Evolutionary conservation across 2,329 filamentous ascomycete genomes (phyloP), one percentile per base, ranked within the genome.

Genomic region (Stachybotrys echinatus): DNA sequence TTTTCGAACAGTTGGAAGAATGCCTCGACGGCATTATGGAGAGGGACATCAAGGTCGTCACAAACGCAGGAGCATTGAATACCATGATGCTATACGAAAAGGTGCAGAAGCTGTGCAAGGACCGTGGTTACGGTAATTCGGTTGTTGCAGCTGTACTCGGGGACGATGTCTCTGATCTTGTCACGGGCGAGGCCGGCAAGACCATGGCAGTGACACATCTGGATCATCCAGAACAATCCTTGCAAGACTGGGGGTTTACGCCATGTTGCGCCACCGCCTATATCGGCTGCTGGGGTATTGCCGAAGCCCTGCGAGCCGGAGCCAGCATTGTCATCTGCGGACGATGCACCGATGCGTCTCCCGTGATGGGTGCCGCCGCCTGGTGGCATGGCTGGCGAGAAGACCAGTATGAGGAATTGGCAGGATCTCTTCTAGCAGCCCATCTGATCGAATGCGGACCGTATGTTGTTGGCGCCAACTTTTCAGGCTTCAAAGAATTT

Each of bases 401-500:
- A 17, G 68, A 65, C 0, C 68, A 74, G 21, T 78, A 73, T 19
- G 72, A 82, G 51, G 56, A 66, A 18, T 65, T 83, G 5, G 79
- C 79, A 0, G 74, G 74, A 0, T 65, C 75, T 0, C 58, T 81
- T 0, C 60, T 81, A 4, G 75, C 76, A 0, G 77, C 74, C 1
- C 76, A 81, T 59, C 58, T 80, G 6, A 79, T 80, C 39, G 78
- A 81, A 55, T 81, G 77, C 55, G 72, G 70, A 0, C 67, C 73
- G 1, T 83, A 83, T 48, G 75, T 75, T 3, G 77, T 75, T 0
- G 79, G 79, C 0, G 74, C 66, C 0, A 81, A 83, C 53, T 83
- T 80, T 52, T 69, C 76, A 0, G 79, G 77, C 1, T 79, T 63
- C 55, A 61, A 60, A 12, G 59, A 66, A 1, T 59, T 65, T n/a